phyloP scores from a whole-genome alignment of 768 basidiomycete species.

The Pisolithus marmoratus region DNA sequence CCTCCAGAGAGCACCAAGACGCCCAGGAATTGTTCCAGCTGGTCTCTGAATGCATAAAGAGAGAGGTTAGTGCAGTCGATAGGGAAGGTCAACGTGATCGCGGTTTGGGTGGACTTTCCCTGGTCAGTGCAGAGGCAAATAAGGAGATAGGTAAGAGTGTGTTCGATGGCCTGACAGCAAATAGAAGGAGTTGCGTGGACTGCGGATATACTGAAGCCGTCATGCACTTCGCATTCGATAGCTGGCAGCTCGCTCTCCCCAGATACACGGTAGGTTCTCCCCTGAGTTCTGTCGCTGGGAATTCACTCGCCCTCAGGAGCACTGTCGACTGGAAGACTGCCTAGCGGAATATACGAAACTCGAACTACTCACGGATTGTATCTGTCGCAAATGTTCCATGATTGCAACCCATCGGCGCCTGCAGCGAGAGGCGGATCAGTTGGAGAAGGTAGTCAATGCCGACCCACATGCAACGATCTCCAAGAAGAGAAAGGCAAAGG shows the following conservation, averaged over 20 bases:
- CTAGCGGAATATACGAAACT: constrained; percentile 85
- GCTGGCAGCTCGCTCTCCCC: constrained; percentile 75
- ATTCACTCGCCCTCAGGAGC: constrained; percentile 36
- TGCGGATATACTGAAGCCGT: constrained; percentile 95
- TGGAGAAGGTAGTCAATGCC: constrained; percentile 34
- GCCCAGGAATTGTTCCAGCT: constrained; percentile 98
- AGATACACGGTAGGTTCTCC: constrained; percentile 46
- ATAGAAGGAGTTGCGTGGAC: constrained; percentile 77
- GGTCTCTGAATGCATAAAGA: constrained; percentile 83
- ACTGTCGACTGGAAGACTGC: constrained; percentile 74
- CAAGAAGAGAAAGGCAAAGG: constrained; percentile 70
- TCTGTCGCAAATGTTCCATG: constrained; percentile 89
- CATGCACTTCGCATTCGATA: constrained; percentile 87
- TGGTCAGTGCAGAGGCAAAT: constrained; percentile 13
- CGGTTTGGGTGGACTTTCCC: constrained; percentile 57
- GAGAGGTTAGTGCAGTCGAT: constrained; percentile 71
- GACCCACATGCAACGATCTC: constrained; percentile 51
- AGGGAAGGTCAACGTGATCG: constrained; percentile 65
- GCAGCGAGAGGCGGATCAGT: constrained; percentile 51
- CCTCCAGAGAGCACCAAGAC: constrained; percentile 93
- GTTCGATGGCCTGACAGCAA: constrained; percentile 89
- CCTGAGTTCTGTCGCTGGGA: background rate
- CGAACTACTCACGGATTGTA: constrained; percentile 85
- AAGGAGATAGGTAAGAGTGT: constrained; percentile 57
- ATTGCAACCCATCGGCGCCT: constrained; percentile 68